phyloP scores from a whole-genome alignment of 2,329 filamentous ascomycete species.

The Cercospora berteroae region DNA sequence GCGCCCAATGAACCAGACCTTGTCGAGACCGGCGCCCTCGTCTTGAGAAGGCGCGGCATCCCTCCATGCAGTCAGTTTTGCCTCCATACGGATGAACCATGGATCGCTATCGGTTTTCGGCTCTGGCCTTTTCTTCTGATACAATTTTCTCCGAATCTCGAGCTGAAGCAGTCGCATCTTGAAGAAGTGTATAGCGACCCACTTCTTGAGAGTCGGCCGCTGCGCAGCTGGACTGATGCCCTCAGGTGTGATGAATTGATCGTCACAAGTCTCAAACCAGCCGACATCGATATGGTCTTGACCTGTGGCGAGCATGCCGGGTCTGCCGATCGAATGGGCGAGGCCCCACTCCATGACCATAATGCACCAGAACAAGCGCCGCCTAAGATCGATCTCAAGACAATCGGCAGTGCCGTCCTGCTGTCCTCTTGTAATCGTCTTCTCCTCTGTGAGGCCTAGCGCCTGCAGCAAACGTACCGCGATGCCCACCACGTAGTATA shows the following conservation, averaged over 20 bases:
- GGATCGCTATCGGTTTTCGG: conserved; percentile 78
- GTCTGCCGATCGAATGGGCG: conserved; percentile 82
- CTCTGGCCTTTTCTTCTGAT: conserved; percentile 75
- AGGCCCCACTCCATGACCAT: conserved; percentile 85
- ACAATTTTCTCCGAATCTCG: conserved; percentile 81
- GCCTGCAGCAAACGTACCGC: conserved; percentile 87
- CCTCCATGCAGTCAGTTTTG: conserved; percentile 76
- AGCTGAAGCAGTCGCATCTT: conserved; percentile 85
- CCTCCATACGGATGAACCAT: conserved; percentile 80
- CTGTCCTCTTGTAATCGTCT: conserved; percentile 69
- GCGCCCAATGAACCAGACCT: conserved; percentile 61
- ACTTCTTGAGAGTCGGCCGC: conserved; percentile 71
- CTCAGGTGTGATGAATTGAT: conserved; percentile 74
- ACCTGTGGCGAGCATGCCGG: conserved; percentile 77
- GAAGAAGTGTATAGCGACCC: conserved; percentile 87
- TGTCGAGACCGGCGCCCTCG: conserved; percentile 68
- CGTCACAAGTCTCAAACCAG: conserved; percentile 79
- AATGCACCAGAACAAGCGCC: conserved; percentile 84
- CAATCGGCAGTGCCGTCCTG: conserved; percentile 62
- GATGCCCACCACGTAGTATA: conserved; percentile 89
- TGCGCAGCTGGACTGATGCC: conserved; percentile 70
- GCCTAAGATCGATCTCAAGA: conserved; percentile 82
- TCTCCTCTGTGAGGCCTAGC: conserved; percentile 81
- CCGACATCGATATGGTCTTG: conserved; percentile 80
- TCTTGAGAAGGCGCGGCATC: conserved; percentile 71